These are phyloP conservation scores for Pseudogymnoascus sp. DNA, from an alignment of 2,329 filamentous ascomycete genomes.

Conservation along the genomic window DNA sequence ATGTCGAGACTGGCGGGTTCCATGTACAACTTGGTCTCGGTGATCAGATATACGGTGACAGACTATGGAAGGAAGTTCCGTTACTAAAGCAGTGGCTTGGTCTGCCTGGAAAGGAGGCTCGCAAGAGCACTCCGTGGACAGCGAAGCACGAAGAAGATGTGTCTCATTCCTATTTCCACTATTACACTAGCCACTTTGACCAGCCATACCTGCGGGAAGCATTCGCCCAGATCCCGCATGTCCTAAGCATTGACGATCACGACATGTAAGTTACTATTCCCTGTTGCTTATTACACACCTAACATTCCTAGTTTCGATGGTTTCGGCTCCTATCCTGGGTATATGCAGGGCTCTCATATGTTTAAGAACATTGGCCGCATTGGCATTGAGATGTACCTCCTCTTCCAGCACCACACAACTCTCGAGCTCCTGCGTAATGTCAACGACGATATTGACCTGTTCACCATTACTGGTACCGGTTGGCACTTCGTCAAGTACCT, in stretches of 20 bases:
- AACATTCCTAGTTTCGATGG: slow-evolving; percentile 70
- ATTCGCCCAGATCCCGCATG: slow-evolving; percentile 92
- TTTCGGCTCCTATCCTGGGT: slow-evolving; percentile 92
- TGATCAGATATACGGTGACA: slow-evolving; percentile 90
- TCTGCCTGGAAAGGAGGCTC: slow-evolving; percentile 85
- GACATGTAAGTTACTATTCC: slow-evolving; percentile 67
- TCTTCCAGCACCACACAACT: slow-evolving; percentile 97
- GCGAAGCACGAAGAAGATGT: slow-evolving; percentile 93
- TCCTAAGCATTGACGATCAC: slow-evolving; percentile 90
- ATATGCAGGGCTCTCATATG: slow-evolving; percentile 96
- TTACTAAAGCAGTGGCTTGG: slow-evolving; percentile 90
- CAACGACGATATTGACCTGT: slow-evolving; percentile 79
- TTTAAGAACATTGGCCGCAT: slow-evolving; percentile 97
- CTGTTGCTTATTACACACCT: slow-evolving; percentile 11
- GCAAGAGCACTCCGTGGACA: slow-evolving; percentile 86
- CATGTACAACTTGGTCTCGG: slow-evolving; percentile 88
- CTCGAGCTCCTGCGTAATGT: slow-evolving; percentile 87
- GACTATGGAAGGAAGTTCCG: slow-evolving; percentile 93
- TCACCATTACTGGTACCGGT: slow-evolving; percentile 92
- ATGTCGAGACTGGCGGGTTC: slow-evolving; percentile 91
- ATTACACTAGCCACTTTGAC: slow-evolving; percentile 97
- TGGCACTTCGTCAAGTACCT: slow-evolving; percentile 99
- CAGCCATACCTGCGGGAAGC: slow-evolving; percentile 90
- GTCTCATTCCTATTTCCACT: slow-evolving; percentile 94
- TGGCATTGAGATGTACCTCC: slow-evolving; percentile 92